These are phyloP conservation scores for Tetrastigma voinierianum DNA, from an alignment of 164 flowering plant genomes.

Conservation along the genomic window DNA sequence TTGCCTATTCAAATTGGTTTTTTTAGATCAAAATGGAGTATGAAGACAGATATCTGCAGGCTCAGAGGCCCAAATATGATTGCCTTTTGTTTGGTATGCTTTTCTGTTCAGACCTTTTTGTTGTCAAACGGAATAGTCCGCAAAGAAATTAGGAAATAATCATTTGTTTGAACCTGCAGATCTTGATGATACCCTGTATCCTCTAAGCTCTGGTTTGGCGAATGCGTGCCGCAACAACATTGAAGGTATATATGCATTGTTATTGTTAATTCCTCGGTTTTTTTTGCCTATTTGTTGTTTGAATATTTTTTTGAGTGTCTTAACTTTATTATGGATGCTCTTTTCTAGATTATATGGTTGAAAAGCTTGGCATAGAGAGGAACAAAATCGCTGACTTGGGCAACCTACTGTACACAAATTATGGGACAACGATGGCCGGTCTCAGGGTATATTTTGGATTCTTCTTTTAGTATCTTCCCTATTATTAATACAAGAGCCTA, in stretches of 20 bases:
- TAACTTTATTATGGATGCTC: not conserved
- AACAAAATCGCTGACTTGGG: slow-evolving; percentile 38
- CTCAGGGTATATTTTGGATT: slow-evolving; percentile 51
- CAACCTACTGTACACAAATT: slow-evolving; percentile 52
- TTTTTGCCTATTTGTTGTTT: not conserved
- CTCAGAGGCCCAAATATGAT: slow-evolving; percentile 43
- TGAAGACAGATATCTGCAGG: slow-evolving; percentile 34
- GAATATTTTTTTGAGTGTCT: not conserved
- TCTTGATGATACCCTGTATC: slow-evolving; percentile 68
- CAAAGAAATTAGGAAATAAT: not conserved
- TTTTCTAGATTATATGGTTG: slow-evolving; percentile 54
- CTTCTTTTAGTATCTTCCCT: not conserved
- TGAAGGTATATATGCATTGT: slow-evolving; percentile 31
- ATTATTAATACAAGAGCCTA: too few relatives aligned
- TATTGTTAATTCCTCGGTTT: not conserved
- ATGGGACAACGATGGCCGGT: slow-evolving; percentile 84
- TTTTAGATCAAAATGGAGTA: slow-evolving; percentile 37
- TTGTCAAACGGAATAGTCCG: not conserved
- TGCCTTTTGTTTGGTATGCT: slow-evolving; percentile 58
- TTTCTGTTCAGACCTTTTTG: not conserved
- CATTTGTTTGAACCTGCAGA: slow-evolving; percentile 29
- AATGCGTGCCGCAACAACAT: slow-evolving; percentile 38
- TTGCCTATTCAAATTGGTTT: slow-evolving; percentile 15
- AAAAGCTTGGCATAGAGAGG: slow-evolving; percentile 52
- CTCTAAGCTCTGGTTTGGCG: slow-evolving; percentile 51